Percentiles rank a stretch among this genome's conserved stretches.
Evolutionary conservation across 78 protist species (phyloP).

Genomic region (Thecamonas trahens): DNA sequence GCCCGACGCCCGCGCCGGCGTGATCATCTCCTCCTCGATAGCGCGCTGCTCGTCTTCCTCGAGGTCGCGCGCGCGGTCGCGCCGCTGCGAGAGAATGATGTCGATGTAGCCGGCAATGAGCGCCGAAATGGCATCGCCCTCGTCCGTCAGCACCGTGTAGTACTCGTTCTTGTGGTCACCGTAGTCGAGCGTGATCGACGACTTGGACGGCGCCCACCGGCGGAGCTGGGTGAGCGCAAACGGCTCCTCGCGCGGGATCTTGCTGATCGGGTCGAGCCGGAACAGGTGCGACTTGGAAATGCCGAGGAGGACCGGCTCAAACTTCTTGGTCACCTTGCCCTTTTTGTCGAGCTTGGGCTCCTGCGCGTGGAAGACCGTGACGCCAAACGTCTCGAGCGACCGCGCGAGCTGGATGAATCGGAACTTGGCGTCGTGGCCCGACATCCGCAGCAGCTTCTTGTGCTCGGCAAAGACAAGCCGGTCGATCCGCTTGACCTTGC

Average conservation of each 20-base stretch:
- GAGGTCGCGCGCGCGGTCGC: too few species aligned
- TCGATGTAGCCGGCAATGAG: slow-evolving; percentile 64
- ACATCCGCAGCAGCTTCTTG: slow-evolving; percentile 50
- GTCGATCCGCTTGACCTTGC: slow-evolving; percentile 45
- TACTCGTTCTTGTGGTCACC: slow-evolving; percentile 57
- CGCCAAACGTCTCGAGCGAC: slow-evolving; percentile 56
- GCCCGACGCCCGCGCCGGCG: not conserved
- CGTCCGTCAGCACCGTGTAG: slow-evolving; percentile 36
- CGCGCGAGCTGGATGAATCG: slow-evolving; percentile 51
- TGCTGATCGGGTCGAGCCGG: slow-evolving; percentile 42
- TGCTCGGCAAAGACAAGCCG: slow-evolving; percentile 40
- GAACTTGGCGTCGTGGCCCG: slow-evolving; percentile 44
- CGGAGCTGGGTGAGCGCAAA: slow-evolving; percentile 33
- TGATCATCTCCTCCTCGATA: not conserved
- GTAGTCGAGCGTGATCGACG: slow-evolving; percentile 51
- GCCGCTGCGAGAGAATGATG: slow-evolving; percentile 45
- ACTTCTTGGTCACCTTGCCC: slow-evolving; percentile 5
- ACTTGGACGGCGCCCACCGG: slow-evolving; percentile 61
- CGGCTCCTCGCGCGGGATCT: slow-evolving; percentile 41
- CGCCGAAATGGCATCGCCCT: slow-evolving; percentile 56
- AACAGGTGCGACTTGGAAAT: slow-evolving; percentile 45
- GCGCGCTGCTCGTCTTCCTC: not conserved
- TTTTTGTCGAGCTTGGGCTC: slow-evolving; percentile 14
- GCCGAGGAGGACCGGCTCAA: slow-evolving; percentile 18
- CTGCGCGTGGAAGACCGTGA: slow-evolving; percentile 47